phyloP scores from a whole-genome alignment of 1,284 basidiomycete genomes.

The Heterobasidion annosum region DNA sequence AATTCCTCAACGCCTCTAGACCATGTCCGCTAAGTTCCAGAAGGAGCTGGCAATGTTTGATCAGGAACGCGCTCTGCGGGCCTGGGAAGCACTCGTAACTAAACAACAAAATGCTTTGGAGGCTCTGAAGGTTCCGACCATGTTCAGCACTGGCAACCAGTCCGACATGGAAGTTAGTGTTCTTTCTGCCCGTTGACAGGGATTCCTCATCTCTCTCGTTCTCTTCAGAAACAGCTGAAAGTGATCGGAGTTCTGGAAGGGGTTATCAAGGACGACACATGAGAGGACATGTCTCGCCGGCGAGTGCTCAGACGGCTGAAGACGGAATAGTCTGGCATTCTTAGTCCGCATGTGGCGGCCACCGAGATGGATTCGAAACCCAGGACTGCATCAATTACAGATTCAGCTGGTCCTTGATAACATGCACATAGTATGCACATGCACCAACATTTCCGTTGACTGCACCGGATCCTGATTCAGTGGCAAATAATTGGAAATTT shows the following conservation, averaged over 20 bases:
- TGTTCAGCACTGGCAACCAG: constrained; percentile 46
- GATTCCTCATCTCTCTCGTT: neutral
- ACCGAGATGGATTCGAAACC: too few species aligned
- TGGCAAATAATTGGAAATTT: too few species aligned
- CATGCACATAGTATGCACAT: too few species aligned
- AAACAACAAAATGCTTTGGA: constrained; percentile 61
- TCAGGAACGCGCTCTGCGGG: constrained; percentile 47
- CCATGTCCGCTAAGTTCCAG: constrained; percentile 50
- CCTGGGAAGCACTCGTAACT: constrained; percentile 65
- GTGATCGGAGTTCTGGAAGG: constrained; percentile 43
- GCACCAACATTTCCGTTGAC: too few species aligned
- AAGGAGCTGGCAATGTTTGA: constrained; percentile 61
- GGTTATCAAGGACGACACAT: constrained; percentile 19
- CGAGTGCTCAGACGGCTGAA: too few species aligned
- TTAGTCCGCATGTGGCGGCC: too few species aligned
- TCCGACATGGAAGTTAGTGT: constrained; percentile 46
- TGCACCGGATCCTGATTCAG: too few species aligned
- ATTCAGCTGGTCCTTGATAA: too few species aligned
- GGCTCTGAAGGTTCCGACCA: constrained; percentile 53
- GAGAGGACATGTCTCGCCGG: neutral
- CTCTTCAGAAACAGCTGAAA: constrained; percentile 33
- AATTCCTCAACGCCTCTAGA: constrained; percentile 25
- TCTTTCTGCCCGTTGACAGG: constrained; percentile 4
- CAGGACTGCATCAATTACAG: too few species aligned
- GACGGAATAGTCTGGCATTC: too few species aligned